Conservation (phyloP, 139 green algal species). For the Nannochloris sp. region DNA sequence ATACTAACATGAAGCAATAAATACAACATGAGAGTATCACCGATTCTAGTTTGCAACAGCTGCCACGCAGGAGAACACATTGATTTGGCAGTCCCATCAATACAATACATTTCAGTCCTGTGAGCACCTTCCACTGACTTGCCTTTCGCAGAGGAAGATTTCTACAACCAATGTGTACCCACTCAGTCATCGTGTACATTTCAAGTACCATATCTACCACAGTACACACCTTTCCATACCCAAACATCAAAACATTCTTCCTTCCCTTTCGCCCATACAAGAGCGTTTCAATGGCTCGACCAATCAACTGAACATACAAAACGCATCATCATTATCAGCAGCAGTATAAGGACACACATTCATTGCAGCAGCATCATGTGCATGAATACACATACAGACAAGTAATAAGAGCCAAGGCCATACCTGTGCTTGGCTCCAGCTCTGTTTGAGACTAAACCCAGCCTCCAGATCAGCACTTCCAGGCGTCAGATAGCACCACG, state of each 20-base stretch:
- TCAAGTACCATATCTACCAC: neutral
- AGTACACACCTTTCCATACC: conserved; percentile 35
- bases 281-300: conserved; percentile 44
- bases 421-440: conserved; percentile 27
- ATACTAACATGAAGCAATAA: conserved; percentile 52
- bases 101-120: conserved; percentile 27
- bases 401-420: neutral
- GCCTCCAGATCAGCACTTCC: neutral
- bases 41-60: conserved; percentile 47
- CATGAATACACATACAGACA: too few relatives aligned
- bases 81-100: conserved; percentile 25
- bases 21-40: conserved; percentile 57
- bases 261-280: conserved; percentile 11
- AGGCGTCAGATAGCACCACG: conserved; percentile 11
- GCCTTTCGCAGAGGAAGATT: too few relatives aligned
- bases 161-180: neutral
- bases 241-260: conserved; percentile 45
- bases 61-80: conserved; percentile 24
- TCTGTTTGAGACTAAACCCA: conserved; percentile 27
- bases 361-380: too few relatives aligned
- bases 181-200: neutral
- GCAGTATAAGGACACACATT: neutral
- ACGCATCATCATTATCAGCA: neutral
- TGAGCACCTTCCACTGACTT: conserved; percentile 22
- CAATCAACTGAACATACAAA: conserved; percentile 33